Conservation (phyloP, 768 basidiomycete genomes). For the Panellus pusillus region DNA sequence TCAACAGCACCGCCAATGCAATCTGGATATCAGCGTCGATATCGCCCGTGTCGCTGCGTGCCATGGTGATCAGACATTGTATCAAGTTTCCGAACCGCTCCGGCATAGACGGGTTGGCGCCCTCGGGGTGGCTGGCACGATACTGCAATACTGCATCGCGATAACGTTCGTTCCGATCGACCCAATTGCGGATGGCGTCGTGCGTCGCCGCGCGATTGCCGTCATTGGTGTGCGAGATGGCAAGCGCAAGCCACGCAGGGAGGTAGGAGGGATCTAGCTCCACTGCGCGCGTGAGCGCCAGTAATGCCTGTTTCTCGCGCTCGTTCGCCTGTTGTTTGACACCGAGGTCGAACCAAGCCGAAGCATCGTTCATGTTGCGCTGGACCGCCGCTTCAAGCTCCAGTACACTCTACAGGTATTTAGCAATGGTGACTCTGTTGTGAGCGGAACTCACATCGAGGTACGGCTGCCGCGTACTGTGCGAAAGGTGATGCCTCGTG, state of each 20-base stretch:
- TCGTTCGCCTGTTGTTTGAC: conserved; percentile 99
- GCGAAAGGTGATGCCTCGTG: conserved; percentile 49
- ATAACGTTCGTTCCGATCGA: conserved; percentile 61
- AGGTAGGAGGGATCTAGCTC: conserved; percentile 77
- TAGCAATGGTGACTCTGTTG: conserved; percentile 17
- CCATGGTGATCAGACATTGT: conserved; percentile 81
- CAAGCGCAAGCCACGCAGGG: conserved; percentile 86
- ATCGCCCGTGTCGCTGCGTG: conserved; percentile 53
- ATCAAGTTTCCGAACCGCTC: conserved; percentile 59
- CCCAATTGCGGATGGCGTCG: conserved; percentile 85
- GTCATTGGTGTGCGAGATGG: conserved; percentile 91
- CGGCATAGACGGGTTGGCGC: conserved; percentile 28
- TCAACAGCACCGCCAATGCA: conserved; percentile 89
- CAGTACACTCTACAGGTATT: conserved; percentile 66
- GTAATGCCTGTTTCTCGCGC: conserved; percentile 85
- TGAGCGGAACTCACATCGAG: conserved; percentile 40
- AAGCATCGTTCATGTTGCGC: conserved; percentile 64
- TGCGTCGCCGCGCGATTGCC: conserved; percentile 71
- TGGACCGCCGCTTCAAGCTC: conserved; percentile 91
- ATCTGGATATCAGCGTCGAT: conserved; percentile 96
- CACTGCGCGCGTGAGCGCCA: conserved; percentile 78
- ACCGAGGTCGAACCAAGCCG: conserved; percentile 89
- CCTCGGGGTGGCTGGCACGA: conserved; percentile 32
- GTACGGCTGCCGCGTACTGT: conserved; percentile 35
- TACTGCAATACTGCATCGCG: conserved; percentile 42